phyloP scores from a whole-genome alignment of 2,329 filamentous ascomycete genomes.

The Dactylonectria estremocensis region DNA sequence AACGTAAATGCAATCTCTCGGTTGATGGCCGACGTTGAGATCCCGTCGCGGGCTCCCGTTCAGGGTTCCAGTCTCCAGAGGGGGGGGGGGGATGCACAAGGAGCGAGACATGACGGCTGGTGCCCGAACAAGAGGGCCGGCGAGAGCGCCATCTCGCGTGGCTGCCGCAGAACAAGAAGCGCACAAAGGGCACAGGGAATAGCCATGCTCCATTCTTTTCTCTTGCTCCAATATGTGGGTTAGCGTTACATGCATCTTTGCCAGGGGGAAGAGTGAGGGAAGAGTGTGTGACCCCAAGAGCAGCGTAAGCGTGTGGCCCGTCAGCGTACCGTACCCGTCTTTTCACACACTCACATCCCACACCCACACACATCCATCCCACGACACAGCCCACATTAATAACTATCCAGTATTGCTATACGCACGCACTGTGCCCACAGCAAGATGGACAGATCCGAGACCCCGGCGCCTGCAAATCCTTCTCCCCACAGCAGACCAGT shows the following conservation, averaged over 20 bases:
- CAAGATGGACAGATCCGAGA: constrained; percentile 38
- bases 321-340: not conserved
- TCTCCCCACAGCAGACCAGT: not conserved
- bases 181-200: constrained; percentile 18
- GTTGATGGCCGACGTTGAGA: not conserved
- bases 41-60: not conserved
- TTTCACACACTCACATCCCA: not conserved
- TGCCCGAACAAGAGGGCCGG: not conserved
- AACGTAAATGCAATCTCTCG: not conserved
- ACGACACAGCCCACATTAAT: too few relatives aligned
- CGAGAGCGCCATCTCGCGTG: constrained; percentile 48
- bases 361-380: not conserved
- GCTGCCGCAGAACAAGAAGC: constrained; percentile 39
- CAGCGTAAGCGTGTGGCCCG: not conserved
- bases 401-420: not conserved
- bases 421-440: not conserved
- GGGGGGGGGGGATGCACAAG: not conserved
- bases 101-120: not conserved
- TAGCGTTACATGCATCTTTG: not conserved
- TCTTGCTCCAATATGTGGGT: not conserved
- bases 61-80: too few relatives aligned
- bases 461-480: constrained; percentile 19
- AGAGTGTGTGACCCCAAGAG: not conserved
- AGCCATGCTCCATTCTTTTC: constrained; percentile 35
- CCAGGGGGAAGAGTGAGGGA: not conserved